phyloP scores from a whole-genome alignment of 179 eudicot genomes.

The Amaranthus tricolor region DNA sequence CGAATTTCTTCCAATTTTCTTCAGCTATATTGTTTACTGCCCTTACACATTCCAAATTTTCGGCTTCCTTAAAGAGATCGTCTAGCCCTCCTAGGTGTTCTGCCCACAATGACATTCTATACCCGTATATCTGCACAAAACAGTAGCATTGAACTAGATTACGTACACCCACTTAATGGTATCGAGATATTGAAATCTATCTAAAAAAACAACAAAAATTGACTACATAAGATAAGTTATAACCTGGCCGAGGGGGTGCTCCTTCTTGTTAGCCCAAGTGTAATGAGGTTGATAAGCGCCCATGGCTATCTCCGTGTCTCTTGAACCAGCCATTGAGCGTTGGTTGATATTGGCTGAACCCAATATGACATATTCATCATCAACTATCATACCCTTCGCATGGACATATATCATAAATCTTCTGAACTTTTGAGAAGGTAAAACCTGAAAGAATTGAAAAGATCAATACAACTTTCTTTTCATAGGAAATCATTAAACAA shows the following conservation, averaged over 20 bases:
- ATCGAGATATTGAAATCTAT: too few species aligned
- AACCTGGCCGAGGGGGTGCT: conserved; percentile 70
- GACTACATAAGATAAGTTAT: neutral
- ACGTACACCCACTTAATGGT: too few species aligned
- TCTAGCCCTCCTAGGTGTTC: conserved; percentile 56
- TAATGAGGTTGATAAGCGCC: conserved; percentile 66
- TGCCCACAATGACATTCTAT: conserved; percentile 77
- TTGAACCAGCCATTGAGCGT: conserved; percentile 70
- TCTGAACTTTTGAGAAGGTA: conserved; percentile 42
- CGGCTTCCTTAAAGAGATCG: conserved; percentile 40
- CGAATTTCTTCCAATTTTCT: conserved; percentile 54
- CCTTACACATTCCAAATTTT: conserved; percentile 42
- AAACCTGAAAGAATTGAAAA: conserved; percentile 27
- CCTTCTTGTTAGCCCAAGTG: conserved; percentile 50
- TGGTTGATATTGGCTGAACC: conserved; percentile 80
- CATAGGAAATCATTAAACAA: neutral
- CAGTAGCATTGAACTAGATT: neutral
- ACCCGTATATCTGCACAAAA: conserved; percentile 49
- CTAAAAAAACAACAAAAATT: neutral
- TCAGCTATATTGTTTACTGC: conserved; percentile 48
- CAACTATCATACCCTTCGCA: conserved; percentile 80
- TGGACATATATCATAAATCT: conserved; percentile 79
- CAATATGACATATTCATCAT: conserved; percentile 61
- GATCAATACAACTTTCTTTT: neutral
- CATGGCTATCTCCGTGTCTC: conserved; percentile 79